Base-by-base conservation (phyloP, 371 early-diverging fungal species). In the Scutellospora calospora region DNA sequence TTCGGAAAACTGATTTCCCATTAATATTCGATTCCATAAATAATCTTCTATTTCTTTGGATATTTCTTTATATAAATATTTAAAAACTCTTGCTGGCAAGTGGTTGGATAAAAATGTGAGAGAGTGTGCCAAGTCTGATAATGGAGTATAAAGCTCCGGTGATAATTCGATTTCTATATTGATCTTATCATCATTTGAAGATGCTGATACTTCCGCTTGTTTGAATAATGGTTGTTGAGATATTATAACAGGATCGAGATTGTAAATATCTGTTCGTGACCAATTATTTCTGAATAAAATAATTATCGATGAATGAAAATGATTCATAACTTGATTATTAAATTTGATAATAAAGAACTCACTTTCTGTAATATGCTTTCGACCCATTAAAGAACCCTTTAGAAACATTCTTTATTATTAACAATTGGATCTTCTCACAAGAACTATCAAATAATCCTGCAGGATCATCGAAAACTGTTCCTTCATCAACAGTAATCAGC, bases 301-400 rank as follows among this genome's bases (percentile, higher is more conserved):
- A 54, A 25, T 22, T 51, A n/a, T n/a, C 38, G 9, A 38, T 38
- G n/a, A 38, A 38, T 38, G 38, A 38, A 38, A 8, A 38, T 38
- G 14, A 45, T 27, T 54, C 49, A 33, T 27, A 11, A 12, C 22
- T 27, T 9, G 12, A 27, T 18, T 35, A 49, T 49, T 4, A 18
- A 54, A 29, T 5, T 29, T 33, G 1, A 20, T 0, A 52, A 68
- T 5, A 1, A 57, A 25, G 9, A 29, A 25, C 45, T 41, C 85
- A 94, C 93, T 89, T 87, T 80, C 88, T 89, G 8, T 85, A 86
- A 80, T 92, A 94, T 6, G 85, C 76, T 81, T 90, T 88, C 54
- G 91, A 83, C 65, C 86, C 85, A 16, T 86, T 86, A 49, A 86
- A 86, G 85, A 93, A 92, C 29, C 91, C 92, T 77, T 91, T 89